phyloP scores from a whole-genome alignment of 2,329 filamentous ascomycete species.

The Fusarium nematophilum region DNA sequence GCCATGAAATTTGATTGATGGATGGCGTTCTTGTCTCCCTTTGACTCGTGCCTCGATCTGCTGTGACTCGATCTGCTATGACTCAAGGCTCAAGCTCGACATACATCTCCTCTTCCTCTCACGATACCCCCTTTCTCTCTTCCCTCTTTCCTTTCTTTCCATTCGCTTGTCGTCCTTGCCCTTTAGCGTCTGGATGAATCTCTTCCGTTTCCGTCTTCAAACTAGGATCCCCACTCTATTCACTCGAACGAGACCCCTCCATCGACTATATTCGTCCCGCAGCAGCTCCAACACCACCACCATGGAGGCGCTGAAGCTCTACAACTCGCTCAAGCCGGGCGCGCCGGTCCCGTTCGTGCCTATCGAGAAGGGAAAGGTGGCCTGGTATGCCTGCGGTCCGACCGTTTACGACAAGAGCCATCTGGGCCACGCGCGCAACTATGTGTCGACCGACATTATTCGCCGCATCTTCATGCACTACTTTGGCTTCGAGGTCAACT shows the following conservation, averaged over 20 bases:
- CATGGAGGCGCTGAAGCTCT: constrained; percentile 75
- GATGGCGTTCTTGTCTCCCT: constrained; percentile 37
- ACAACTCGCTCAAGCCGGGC: constrained; percentile 81
- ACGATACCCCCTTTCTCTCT: constrained; percentile 28
- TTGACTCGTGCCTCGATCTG: constrained; percentile 19
- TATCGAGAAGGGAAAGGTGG: constrained; percentile 76
- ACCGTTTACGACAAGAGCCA: constrained; percentile 87
- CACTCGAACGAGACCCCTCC: constrained; percentile 35
- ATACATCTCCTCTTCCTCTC: constrained; percentile 33
- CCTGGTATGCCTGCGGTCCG: constrained; percentile 91
- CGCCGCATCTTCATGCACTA: constrained; percentile 85
- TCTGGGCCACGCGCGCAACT: constrained; percentile 87
- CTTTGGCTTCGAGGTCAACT: constrained; percentile 84
- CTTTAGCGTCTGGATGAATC: constrained; percentile 50
- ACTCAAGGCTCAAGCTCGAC: constrained; percentile 32
- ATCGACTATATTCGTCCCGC: constrained; percentile 50
- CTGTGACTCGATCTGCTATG: constrained; percentile 12
- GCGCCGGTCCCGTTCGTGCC: constrained; percentile 80
- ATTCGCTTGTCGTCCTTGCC: constrained; percentile 14
- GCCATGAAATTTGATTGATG: constrained; percentile 31
- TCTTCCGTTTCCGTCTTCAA: constrained; percentile 47
- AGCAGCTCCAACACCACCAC: constrained; percentile 37
- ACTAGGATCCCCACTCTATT: constrained; percentile 44
- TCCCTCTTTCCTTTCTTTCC: constrained; percentile 28
- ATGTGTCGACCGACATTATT: constrained; percentile 90